Percentiles rank a stretch among this genome's conserved stretches.
Evolutionary conservation across 176 grass and related monocot species (phyloP).

Genomic region (Tuctoria greenei): DNA sequence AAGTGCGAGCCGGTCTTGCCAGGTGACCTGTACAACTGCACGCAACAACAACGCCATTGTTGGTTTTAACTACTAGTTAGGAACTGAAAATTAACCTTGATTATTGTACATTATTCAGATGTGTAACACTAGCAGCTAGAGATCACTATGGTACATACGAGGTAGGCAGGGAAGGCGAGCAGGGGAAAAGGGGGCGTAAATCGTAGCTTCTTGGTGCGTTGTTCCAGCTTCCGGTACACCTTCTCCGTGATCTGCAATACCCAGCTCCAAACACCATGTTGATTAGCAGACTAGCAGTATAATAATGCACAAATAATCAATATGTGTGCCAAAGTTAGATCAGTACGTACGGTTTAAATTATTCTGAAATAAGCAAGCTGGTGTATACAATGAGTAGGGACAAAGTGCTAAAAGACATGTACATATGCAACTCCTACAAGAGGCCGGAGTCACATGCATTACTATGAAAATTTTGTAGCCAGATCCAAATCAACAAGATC

Average conservation of each 20-base stretch:
- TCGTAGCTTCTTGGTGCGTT: conserved; percentile 48
- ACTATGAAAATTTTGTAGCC: background rate
- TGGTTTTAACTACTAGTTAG: background rate
- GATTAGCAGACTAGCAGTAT: background rate
- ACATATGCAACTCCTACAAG: background rate
- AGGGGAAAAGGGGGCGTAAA: conserved; percentile 63
- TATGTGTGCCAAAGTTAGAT: background rate
- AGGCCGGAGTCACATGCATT: background rate
- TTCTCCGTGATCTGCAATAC: conserved; percentile 64
- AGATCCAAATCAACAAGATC: background rate
- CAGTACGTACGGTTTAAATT: background rate
- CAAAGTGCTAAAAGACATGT: background rate
- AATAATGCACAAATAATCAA: background rate
- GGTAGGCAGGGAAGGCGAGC: conserved; percentile 73
- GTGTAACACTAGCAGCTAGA: no score
- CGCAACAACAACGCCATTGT: conserved; percentile 37
- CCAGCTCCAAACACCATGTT: background rate
- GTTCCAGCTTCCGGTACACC: conserved; percentile 49
- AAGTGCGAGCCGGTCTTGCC: conserved; percentile 83
- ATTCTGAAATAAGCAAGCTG: background rate
- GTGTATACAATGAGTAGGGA: background rate
- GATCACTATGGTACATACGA: conserved; percentile 41
- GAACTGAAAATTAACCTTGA: background rate
- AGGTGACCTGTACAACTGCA: conserved; percentile 69
- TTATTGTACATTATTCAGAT: background rate